phyloP scores from a whole-genome alignment of 2,329 filamentous ascomycete species.

The Stemphylium lycopersici region DNA sequence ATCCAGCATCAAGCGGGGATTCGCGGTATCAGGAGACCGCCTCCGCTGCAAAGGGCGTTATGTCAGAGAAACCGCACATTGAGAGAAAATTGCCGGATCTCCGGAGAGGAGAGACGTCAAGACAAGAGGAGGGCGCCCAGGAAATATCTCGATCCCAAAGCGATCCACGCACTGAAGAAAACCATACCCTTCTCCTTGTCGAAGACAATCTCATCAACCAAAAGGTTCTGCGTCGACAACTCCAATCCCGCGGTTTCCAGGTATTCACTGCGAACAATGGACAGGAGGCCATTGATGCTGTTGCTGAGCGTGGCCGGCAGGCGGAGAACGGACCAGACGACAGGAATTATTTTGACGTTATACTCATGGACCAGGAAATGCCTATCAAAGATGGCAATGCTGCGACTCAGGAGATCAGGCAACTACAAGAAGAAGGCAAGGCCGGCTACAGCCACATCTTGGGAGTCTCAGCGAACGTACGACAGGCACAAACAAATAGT shows the following conservation, averaged over 20 bases:
- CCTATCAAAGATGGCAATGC: conserved; percentile 52
- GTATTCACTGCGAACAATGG: conserved; percentile 54
- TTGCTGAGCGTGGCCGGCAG: conserved; percentile 35
- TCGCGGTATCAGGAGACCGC: conserved; percentile 32
- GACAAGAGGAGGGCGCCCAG: conserved; percentile 27
- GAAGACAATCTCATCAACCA: conserved; percentile 59
- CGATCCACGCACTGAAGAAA: conserved; percentile 19
- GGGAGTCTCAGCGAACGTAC: conserved; percentile 49
- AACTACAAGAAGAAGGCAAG: conserved; percentile 42
- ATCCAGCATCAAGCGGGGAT: conserved; percentile 30
- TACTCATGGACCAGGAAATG: conserved; percentile 56
- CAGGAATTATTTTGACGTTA: conserved; percentile 48
- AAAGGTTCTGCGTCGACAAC: conserved; percentile 57
- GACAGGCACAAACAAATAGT: conserved; percentile 40
- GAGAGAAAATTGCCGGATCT: conserved; percentile 22
- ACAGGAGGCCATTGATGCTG: conserved; percentile 52
- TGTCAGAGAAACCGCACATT: conserved; percentile 11
- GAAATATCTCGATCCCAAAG: conserved; percentile 29
- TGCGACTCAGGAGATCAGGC: conserved; percentile 49
- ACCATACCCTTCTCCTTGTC: conserved; percentile 49
- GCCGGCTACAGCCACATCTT: conserved; percentile 45
- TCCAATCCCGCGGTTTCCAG: conserved; percentile 52
- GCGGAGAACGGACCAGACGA: conserved; percentile 15
- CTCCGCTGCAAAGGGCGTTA: conserved; percentile 19
- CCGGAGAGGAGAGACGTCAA: conserved; percentile 32